Base-by-base conservation (phyloP, 2,329 filamentous ascomycete species). In the Venturia oleaginea region DNA sequence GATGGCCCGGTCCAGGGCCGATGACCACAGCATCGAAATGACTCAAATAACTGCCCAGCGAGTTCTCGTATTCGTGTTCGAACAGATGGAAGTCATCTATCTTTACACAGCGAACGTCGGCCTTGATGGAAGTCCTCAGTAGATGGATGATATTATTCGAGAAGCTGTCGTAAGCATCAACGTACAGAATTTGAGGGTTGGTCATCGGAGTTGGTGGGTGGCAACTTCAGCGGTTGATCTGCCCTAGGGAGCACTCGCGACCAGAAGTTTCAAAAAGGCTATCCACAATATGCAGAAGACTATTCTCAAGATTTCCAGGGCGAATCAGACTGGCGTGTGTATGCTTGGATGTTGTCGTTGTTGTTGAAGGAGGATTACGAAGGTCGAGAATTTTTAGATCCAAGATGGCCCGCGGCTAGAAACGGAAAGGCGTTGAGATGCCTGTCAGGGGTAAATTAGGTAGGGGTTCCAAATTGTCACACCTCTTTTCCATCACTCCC, bases 131-230 rank as follows among this genome's bases (percentile, higher is more conserved):
- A 4, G 87, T 85, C 69, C 88, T 84, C 59, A 97, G 81, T 40
- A 96, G 84, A 6, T 90, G 87, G 63, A 95, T 86, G 71, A 97
- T 94, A 77, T 97, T 97, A 77, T 96, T 92, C 64, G 92, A 91
- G 77, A 97, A 99, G 51, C 92, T 97, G 78, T 99, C 94, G 76
- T 96, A 96, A 67, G 93, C 92, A 75, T 97, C 94, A 69, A 99
- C 82, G 77, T 96, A 96, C 67, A 97, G 84, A 67, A 97, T 88
- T 19, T 62, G 40, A 40, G 59, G 59, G 17, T 27, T 40, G 22
- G n/a, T 43, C 59, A 60, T 60, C 34, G 59, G 7, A 15, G 30
- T 32, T 34, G 17, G 27, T 55, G 15, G 11, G 51, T 55, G 27
- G 51, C 51, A 19, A 34, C 13, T n/a, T 17, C 15, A 40, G 13